Evolutionary conservation across 306 rosid species (phyloP).

Genomic region (Gleditsia sinensis): DNA sequence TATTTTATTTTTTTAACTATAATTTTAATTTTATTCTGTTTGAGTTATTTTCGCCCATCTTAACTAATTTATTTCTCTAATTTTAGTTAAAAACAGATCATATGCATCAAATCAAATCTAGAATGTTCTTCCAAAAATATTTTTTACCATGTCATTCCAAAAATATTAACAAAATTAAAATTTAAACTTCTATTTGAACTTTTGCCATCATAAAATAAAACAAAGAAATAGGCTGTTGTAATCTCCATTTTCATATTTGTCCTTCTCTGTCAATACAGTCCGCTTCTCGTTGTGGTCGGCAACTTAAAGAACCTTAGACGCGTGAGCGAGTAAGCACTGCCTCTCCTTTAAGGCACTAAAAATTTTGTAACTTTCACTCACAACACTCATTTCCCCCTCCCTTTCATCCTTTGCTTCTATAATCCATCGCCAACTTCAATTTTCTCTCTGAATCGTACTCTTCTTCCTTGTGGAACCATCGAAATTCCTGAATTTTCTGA

Average conservation of each 20-base stretch:
- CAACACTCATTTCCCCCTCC: not conserved
- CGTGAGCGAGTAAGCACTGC: conserved; percentile 33
- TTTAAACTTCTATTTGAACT: too few species aligned
- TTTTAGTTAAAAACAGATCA: too few species aligned
- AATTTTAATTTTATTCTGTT: too few species aligned
- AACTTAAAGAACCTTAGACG: conserved; percentile 39
- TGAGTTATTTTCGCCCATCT: too few species aligned
- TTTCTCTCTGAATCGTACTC: conserved; percentile 10
- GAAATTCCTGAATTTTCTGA: not conserved
- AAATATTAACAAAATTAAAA: too few species aligned
- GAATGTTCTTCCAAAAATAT: too few species aligned
- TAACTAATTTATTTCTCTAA: too few species aligned
- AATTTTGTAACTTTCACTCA: conserved; percentile 30
- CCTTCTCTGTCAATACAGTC: conserved; percentile 41
- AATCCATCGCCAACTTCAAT: conserved; percentile 4
- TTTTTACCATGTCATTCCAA: too few species aligned
- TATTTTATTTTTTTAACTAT: too few species aligned
- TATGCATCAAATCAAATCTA: too few species aligned
- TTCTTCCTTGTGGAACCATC: not conserved
- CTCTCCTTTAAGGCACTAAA: conserved; percentile 33
- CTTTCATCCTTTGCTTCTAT: not conserved
- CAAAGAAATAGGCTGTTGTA: not conserved
- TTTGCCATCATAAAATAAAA: not conserved
- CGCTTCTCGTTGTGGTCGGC: conserved; percentile 61
- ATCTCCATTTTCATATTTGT: conserved; percentile 19